Percentiles rank a stretch among this genome's conserved stretches.
These are phyloP conservation scores for Melanomma pulvis-pyrius DNA, from an alignment of 495 filamentous ascomycete species.

Conservation along the genomic window DNA sequence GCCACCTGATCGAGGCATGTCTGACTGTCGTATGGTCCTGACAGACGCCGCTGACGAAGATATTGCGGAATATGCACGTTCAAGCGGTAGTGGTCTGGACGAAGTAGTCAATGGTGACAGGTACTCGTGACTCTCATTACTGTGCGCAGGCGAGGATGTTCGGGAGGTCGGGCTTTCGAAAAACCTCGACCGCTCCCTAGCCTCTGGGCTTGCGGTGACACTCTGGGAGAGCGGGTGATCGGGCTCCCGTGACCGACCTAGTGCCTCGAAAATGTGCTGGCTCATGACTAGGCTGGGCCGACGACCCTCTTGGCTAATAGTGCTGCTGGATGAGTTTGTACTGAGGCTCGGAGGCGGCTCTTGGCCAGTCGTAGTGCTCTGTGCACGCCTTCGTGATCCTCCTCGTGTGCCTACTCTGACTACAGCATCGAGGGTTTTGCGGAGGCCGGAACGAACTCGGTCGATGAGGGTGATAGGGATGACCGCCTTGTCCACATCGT, in stretches of 20 bases:
- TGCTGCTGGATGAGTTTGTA: constrained; percentile 55
- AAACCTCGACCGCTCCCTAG: constrained; percentile 48
- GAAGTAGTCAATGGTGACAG: constrained; percentile 44
- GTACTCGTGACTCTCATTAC: constrained; percentile 25
- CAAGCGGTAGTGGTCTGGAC: constrained; percentile 50
- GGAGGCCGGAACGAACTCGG: constrained; percentile 66
- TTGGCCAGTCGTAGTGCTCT: constrained; percentile 40
- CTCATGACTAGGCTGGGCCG: constrained; percentile 73
- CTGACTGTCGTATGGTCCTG: constrained; percentile 52
- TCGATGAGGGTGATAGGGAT: constrained; percentile 85
- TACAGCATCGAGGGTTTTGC: constrained; percentile 50
- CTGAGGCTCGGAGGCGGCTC: constrained; percentile 32
- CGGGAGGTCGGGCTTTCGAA: constrained; percentile 45
- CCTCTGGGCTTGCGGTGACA: constrained; percentile 73
- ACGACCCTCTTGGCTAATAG: constrained; percentile 59
- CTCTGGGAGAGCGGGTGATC: constrained; percentile 87
- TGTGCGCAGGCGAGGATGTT: constrained; percentile 43
- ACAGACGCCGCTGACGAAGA: constrained; percentile 62
- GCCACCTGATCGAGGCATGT: constrained; percentile 32
- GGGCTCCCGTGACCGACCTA: constrained; percentile 54
- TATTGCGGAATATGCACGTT: constrained; percentile 59
- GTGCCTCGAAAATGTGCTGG: constrained; percentile 62
- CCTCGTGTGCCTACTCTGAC: constrained; percentile 35
- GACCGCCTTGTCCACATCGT: constrained; percentile 88
- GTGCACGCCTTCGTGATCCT: constrained; percentile 37